Evolutionary conservation across 305 asterid species (phyloP), one percentile per base, ranked within the genome.

Genomic region (Rubia tinctorum): DNA sequence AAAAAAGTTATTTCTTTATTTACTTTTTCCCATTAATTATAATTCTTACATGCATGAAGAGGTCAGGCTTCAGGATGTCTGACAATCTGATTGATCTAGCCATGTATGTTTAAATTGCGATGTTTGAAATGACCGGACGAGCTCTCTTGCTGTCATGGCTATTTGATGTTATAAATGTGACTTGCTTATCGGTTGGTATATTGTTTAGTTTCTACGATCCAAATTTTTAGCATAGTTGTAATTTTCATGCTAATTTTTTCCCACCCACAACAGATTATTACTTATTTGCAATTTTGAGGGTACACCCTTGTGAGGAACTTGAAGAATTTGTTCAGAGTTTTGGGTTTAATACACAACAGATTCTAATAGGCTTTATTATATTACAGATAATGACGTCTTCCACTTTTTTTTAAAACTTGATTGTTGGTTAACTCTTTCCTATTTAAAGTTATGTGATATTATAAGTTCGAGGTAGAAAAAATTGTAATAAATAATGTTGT

Each of bases 341-440:
- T 78, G 99, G 98, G 71, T 95, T 95, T 83, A 96, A 91, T 77
- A 91, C 98, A 9, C 98, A 93, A 84, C 99, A 98, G 23, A 96
- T 95, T 81, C 91, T 95, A 60, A 92, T 95, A 77, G 99, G 99
- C 68, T 96, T 95, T 64, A 88, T 90, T 78, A 82, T 95, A 80
- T 95, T 95, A 83, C 98, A 92, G 99, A 97, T 89, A 84, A 55
- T 69, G 64, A 76, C 23, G 39, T 10, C 37, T 75, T 75, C 30
- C 30, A 58, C 69, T 43, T 6, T 72, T 63, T 56, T n/a, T 56
- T 56, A 1, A 56, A 18, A 20, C 37, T 6, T 39, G 13, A 0
- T 0, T n/a, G n/a, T 23, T 22, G 37, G 61, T 43, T 23, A 14
- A 5, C 42, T 43, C 43, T 55, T 60, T 60, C 45, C 60, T 59